A percentile compares a stretch with the other conserved stretches of the same genome.
Conservation (phyloP, 2,329 filamentous ascomycete species). For the Pestalotiopsis sp. region DNA sequence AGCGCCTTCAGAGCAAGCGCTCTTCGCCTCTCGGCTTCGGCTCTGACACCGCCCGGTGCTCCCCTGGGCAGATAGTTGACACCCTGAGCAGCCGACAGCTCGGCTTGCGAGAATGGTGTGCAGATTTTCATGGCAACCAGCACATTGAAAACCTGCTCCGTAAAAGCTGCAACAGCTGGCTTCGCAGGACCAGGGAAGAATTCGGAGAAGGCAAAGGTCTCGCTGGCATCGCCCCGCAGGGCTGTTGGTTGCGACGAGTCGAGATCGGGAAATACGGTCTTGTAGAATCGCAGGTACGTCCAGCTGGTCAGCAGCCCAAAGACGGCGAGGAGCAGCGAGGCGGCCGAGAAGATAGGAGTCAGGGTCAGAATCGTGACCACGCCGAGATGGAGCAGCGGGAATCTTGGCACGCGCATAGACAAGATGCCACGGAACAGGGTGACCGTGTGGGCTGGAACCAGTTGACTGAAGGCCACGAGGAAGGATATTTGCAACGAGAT, state of each 20-base stretch:
- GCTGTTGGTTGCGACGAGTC: slow-evolving; percentile 61
- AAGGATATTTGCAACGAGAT: slow-evolving; percentile 90
- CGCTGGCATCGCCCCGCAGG: slow-evolving; percentile 88
- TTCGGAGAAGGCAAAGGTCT: slow-evolving; percentile 93
- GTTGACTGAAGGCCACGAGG: slow-evolving; percentile 95
- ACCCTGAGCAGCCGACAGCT: slow-evolving; percentile 75
- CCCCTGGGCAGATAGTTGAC: slow-evolving; percentile 59
- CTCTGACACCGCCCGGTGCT: slow-evolving; percentile 71
- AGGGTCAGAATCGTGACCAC: slow-evolving; percentile 67
- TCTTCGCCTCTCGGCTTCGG: slow-evolving; percentile 88
- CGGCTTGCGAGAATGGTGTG: slow-evolving; percentile 81
- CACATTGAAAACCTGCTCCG: slow-evolving; percentile 73
- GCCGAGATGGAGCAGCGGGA: slow-evolving; percentile 74
- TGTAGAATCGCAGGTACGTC: slow-evolving; percentile 97
- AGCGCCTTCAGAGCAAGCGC: slow-evolving; percentile 88
- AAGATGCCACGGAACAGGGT: slow-evolving; percentile 87
- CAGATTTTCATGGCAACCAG: slow-evolving; percentile 79
- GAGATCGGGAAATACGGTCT: slow-evolving; percentile 71
- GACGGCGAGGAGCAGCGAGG: slow-evolving; percentile 77
- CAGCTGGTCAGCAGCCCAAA: slow-evolving; percentile 86
- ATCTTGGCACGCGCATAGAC: slow-evolving; percentile 80
- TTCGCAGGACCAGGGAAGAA: slow-evolving; percentile 91
- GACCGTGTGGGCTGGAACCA: slow-evolving; percentile 95
- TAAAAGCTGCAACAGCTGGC: slow-evolving; percentile 73
- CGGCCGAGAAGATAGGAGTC: slow-evolving; percentile 64